phyloP scores from a whole-genome alignment of 1,284 basidiomycete genomes.

The Phellinidium pouzarii region DNA sequence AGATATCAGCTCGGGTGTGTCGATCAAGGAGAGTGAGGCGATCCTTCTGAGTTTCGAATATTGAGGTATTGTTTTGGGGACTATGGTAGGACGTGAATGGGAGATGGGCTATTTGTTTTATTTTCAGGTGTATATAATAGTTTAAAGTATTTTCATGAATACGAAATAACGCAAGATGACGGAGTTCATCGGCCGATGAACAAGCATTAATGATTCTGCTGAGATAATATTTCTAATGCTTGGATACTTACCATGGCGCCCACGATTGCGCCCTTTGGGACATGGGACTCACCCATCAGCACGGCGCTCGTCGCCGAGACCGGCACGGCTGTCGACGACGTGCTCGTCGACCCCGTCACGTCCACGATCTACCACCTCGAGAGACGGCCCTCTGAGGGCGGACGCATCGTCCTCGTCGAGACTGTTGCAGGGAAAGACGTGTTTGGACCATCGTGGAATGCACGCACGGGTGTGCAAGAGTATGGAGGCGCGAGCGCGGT shows the following conservation, averaged over 20 bases:
- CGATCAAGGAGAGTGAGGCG: slow-evolving; percentile 50
- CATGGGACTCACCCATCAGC: slow-evolving; percentile 32
- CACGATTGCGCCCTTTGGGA: slow-evolving; percentile 31
- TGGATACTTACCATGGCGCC: slow-evolving; percentile 14
- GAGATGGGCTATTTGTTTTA: no score
- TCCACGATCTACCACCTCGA: slow-evolving; percentile 55
- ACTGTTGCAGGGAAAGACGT: slow-evolving; percentile 41
- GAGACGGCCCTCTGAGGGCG: slow-evolving; percentile 51
- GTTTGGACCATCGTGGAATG: slow-evolving; percentile 47
- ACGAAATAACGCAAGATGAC: no score
- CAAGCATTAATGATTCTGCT: no score
- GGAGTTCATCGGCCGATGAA: no score
- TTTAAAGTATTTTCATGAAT: no score
- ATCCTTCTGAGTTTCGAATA: slow-evolving; percentile 34
- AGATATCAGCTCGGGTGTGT: slow-evolving; percentile 37
- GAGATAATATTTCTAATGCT: not conserved
- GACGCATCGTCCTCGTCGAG: slow-evolving; percentile 52
- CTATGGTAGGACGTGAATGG: no score
- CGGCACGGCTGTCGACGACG: slow-evolving; percentile 36
- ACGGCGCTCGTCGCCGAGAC: slow-evolving; percentile 32
- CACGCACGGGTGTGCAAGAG: slow-evolving; percentile 53
- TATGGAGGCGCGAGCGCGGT: slow-evolving; percentile 50
- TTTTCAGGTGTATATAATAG: no score
- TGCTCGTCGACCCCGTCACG: slow-evolving; percentile 49
- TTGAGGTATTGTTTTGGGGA: no score